Conservation (phyloP, 75 land plant species). For the Pseudotsuga menziesii region DNA sequence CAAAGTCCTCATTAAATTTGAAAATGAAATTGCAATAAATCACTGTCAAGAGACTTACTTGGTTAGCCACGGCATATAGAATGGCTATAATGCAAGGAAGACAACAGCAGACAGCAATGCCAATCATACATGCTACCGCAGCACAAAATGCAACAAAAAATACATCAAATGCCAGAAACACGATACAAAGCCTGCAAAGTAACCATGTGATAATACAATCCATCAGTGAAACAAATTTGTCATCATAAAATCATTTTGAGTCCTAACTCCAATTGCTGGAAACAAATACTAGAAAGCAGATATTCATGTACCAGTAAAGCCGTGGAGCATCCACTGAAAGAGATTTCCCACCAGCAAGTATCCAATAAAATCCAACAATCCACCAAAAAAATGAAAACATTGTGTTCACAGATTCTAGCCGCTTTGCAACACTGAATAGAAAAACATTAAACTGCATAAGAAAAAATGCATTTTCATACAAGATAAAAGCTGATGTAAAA, state of each 20-base stretch:
- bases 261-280: not conserved
- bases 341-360: slow-evolving; percentile 82
- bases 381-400: slow-evolving; percentile 99
- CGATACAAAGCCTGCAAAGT: slow-evolving; percentile 77
- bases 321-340: slow-evolving; percentile 73
- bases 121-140: slow-evolving; percentile 90
- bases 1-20: not conserved
- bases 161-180: slow-evolving; percentile 95
- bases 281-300: not conserved
- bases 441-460: not conserved
- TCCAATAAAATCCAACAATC: slow-evolving; percentile 99
- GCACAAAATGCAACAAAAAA: slow-evolving; percentile 93
- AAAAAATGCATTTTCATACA: not conserved
- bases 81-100: slow-evolving; percentile 98
- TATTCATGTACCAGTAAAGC: slow-evolving; percentile 68
- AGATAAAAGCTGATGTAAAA: not conserved
- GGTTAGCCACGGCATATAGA: slow-evolving; percentile 67
- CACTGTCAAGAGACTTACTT: not conserved
- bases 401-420: slow-evolving; percentile 86
- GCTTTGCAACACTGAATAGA: slow-evolving; percentile 58
- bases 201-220: not conserved
- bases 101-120: slow-evolving; percentile 97
- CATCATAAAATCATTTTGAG: not conserved
- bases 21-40: not conserved
- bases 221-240: not conserved